A percentile compares a stretch with the other conserved stretches of the same genome.
phyloP scores from a whole-genome alignment of 2,329 filamentous ascomycete species.

The Epichloe coenophiala region DNA sequence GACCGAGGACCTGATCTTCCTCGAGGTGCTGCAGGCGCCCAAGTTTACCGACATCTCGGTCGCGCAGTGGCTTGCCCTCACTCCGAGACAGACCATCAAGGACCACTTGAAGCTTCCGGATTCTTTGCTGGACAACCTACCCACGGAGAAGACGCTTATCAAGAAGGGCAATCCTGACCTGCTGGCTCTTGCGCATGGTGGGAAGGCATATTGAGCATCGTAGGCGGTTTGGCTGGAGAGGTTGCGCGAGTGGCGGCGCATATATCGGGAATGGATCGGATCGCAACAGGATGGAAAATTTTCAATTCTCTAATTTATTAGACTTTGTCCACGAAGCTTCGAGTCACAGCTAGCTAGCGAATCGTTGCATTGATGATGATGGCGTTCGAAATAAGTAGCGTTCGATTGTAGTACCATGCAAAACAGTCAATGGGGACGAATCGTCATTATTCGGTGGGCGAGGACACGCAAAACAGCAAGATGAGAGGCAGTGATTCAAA shows the following conservation, averaged over 20 bases:
- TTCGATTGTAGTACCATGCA: too few species aligned
- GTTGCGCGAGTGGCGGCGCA: not conserved
- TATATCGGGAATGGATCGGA: too few species aligned
- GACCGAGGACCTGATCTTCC: constrained; percentile 40
- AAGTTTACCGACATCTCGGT: constrained; percentile 41
- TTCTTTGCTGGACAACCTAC: constrained; percentile 21
- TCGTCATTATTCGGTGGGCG: too few species aligned
- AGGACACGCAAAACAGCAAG: too few species aligned
- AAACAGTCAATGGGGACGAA: too few species aligned
- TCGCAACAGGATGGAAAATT: too few species aligned
- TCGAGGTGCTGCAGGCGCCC: constrained; percentile 43
- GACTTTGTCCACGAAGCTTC: too few species aligned
- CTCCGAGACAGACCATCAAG: constrained; percentile 42
- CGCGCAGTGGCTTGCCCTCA: constrained; percentile 44
- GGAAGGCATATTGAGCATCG: constrained; percentile 8
- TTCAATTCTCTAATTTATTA: rapidly evolving
- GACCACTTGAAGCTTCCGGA: constrained; percentile 36
- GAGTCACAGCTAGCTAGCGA: too few species aligned
- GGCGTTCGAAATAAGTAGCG: too few species aligned
- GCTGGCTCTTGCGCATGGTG: constrained; percentile 13
- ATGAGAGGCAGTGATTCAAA: too few species aligned
- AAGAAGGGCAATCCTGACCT: constrained; percentile 27
- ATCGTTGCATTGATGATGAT: too few species aligned
- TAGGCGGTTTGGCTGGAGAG: not conserved
- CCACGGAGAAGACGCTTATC: constrained; percentile 28